Evolutionary conservation across 2,329 filamentous ascomycete genomes (phyloP), one percentile per base, ranked within the genome.

Genomic region (Anisogramma anomala): DNA sequence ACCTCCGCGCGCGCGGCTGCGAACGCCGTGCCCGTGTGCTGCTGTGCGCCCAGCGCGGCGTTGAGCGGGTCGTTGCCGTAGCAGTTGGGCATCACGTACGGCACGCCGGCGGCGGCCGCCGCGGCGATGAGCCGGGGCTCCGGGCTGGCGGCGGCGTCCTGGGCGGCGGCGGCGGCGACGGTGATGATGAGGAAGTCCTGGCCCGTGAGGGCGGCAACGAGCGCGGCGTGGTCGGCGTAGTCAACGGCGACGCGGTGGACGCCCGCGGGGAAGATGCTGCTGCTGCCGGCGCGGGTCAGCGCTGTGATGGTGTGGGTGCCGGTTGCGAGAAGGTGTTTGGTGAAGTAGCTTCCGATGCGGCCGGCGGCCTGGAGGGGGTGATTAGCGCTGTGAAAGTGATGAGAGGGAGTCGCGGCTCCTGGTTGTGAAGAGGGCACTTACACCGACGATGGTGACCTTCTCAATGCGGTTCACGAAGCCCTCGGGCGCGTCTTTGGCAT

Each of bases 161-260:
- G 4, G 14, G 2, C 2, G 0, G 69, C 71, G 0, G 35, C 47
- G 0, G 58, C 52, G 9, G 62, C 47, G 44, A 79, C 53, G 8
- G 72, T 74, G 40, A 79, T 76, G 48, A 77, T 60, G 3, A 79
- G 58, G 27, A 66, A 67, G n/a, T 79, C 65, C 45, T 79, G 71
- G 43, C 62, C 72, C 22, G 58, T 52, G 2, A 79, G 64, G 2
- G 71, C 73, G 1, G 55, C 52, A 1, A 71, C 60, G 7, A 79
- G 51, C 1, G 66, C 61, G 1, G 53, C 49, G 19, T 62, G 52
- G 34, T 66, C 58, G 28, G 60, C 55, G 47, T 71, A 72, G 51
- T 70, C 61, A 14, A 77, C 60, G 2, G 49, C 39, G 28, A 56
- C 60, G 17, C 62, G 51, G 2, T 56, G 56, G 22, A 72, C 60